A percentile compares a stretch with the other conserved stretches of the same genome.
These are phyloP conservation scores for Pythium myriotylum DNA, from an alignment of 352 stramenopile genomes.

Conservation along the genomic window DNA sequence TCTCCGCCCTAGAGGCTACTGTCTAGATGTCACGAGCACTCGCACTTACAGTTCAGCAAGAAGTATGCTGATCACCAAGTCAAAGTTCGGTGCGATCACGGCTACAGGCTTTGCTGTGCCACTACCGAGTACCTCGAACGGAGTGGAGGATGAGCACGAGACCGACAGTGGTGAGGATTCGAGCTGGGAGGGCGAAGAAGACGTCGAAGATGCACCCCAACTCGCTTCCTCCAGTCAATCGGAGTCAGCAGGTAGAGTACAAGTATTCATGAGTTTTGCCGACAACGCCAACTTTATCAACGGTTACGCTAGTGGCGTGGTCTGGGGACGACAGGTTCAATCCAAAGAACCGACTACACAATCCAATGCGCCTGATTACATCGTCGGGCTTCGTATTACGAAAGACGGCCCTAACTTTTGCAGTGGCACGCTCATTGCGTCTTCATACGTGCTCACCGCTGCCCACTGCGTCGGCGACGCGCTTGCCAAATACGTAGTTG, in stretches of 20 bases:
- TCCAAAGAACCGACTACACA: background rate
- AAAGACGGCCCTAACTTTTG: constrained; percentile 41
- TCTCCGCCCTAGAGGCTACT: background rate
- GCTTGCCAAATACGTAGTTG: constrained; percentile 28
- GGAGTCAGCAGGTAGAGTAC: background rate
- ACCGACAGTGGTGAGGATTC: background rate
- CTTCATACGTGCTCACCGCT: constrained; percentile 42
- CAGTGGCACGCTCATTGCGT: constrained; percentile 41
- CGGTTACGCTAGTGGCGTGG: constrained; percentile 15
- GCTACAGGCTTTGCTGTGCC: constrained; percentile 11
- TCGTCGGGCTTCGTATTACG: constrained; percentile 29
- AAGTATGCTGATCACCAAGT: constrained; percentile 12
- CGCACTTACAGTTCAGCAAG: background rate
- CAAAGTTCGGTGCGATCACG: constrained; percentile 11
- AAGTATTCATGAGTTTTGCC: constrained; percentile 23
- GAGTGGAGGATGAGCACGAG: background rate
- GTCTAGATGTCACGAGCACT: too few species aligned
- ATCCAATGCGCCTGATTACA: constrained; percentile 2
- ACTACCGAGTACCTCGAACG: background rate
- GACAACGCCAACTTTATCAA: constrained; percentile 39
- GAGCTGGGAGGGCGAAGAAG: background rate
- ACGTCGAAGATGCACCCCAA: background rate
- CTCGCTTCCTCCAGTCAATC: background rate
- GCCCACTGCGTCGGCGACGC: constrained; percentile 41
- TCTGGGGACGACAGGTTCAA: constrained; percentile 10